Percentiles rank a stretch among this genome's conserved stretches.
phyloP scores from a whole-genome alignment of 169 alveolate species.

The Cryptosporidium xiaoi region DNA sequence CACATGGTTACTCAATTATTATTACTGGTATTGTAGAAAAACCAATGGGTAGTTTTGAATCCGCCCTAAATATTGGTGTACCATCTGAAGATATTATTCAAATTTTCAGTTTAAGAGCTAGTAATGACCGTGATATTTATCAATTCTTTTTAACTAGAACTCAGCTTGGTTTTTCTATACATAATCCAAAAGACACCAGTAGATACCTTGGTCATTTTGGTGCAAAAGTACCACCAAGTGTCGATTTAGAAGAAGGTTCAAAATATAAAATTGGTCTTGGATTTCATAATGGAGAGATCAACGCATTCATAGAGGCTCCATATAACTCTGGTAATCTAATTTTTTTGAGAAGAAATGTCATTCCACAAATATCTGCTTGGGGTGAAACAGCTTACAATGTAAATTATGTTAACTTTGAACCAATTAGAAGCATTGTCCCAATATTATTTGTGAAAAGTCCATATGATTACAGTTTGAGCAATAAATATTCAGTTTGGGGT shows the following conservation, averaged over 20 bases:
- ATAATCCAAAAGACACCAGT: background rate
- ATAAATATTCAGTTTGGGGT: constrained; percentile 7
- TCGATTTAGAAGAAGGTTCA: constrained; percentile 33
- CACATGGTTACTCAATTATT: constrained; percentile 36
- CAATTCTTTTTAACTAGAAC: constrained; percentile 32
- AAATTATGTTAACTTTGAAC: background rate
- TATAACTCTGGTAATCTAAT: constrained; percentile 35
- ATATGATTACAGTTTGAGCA: constrained; percentile 16
- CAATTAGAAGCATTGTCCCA: constrained; percentile 52
- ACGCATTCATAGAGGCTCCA: constrained; percentile 33
- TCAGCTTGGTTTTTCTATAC: constrained; percentile 42
- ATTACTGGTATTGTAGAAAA: constrained; percentile 60
- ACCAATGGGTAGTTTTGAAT: constrained; percentile 17
- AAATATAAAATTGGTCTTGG: constrained; percentile 38
- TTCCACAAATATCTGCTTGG: constrained; percentile 34
- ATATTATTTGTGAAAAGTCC: constrained; percentile 36
- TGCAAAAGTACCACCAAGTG: constrained; percentile 37
- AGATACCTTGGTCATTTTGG: constrained; percentile 1
- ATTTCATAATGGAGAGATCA: background rate
- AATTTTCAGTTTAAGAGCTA: constrained; percentile 42
- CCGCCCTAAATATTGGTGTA: constrained; percentile 26
- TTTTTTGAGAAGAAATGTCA: constrained; percentile 11
- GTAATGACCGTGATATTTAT: constrained; percentile 24
- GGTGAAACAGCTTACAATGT: constrained; percentile 1
- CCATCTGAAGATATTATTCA: constrained; percentile 27